phyloP scores from a whole-genome alignment of 1,139 yeast genomes.

The Candida frijolesensis region DNA sequence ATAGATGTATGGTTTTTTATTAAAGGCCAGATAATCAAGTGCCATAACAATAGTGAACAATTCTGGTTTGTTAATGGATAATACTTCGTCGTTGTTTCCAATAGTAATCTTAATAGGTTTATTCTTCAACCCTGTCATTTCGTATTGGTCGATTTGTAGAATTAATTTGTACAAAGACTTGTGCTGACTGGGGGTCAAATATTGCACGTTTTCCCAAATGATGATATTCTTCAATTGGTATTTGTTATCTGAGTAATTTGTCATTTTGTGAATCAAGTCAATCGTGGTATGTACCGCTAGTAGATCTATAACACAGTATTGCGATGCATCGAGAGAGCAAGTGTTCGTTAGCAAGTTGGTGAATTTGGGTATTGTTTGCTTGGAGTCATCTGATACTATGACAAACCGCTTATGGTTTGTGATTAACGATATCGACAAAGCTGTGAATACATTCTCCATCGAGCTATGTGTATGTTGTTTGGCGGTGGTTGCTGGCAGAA shows the following conservation, averaged over 20 bases:
- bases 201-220: slow-evolving; percentile 30
- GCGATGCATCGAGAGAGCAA: slow-evolving; percentile 15
- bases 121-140: slow-evolving; percentile 19
- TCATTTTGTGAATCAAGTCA: slow-evolving; percentile 14
- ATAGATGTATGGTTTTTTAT: slow-evolving; percentile 26
- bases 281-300: slow-evolving; percentile 14
- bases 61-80: slow-evolving; percentile 21
- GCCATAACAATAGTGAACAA: slow-evolving; percentile 30
- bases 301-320: slow-evolving; percentile 22
- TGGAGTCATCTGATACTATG: slow-evolving; percentile 19
- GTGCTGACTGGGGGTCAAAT: slow-evolving; percentile 21
- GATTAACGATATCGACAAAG: slow-evolving; percentile 28
- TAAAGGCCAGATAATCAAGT: slow-evolving; percentile 18
- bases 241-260: slow-evolving; percentile 9
- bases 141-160: slow-evolving; percentile 34
- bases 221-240: slow-evolving; percentile 19
- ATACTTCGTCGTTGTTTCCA: slow-evolving; percentile 13
- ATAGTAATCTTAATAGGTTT: slow-evolving; percentile 10
- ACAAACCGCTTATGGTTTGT: slow-evolving; percentile 25
- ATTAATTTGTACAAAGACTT: slow-evolving; percentile 29
- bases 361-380: slow-evolving; percentile 13
- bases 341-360: slow-evolving; percentile 6
- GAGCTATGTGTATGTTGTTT: background rate
- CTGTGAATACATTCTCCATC: slow-evolving; percentile 31
- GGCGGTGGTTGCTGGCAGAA: background rate